Evolutionary conservation across 495 filamentous ascomycete species (phyloP).

Genomic region (Daldinia bambusicola): DNA sequence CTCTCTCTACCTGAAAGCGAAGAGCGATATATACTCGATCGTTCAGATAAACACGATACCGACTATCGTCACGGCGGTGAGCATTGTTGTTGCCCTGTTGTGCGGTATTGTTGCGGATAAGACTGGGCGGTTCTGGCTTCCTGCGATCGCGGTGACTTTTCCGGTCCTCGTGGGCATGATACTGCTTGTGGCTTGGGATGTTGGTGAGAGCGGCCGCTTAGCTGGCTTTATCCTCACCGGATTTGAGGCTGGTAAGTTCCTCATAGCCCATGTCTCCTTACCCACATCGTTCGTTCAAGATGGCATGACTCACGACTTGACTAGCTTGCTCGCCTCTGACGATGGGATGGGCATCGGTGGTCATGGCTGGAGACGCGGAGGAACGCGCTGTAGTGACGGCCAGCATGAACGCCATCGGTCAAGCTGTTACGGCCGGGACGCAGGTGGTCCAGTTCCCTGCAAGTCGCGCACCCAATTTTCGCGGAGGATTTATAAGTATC

Average conservation of each 20-base stretch:
- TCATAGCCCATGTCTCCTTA: not conserved
- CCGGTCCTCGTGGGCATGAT: constrained; percentile 46
- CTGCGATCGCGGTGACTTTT: constrained; percentile 43
- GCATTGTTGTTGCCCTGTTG: constrained; percentile 47
- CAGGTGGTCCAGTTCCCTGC: constrained; percentile 51
- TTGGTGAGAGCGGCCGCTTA: constrained; percentile 49
- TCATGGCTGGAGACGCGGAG: constrained; percentile 51
- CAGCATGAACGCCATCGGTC: constrained; percentile 54
- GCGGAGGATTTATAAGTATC: constrained; percentile 43
- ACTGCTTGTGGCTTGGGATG: constrained; percentile 46
- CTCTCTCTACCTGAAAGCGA: constrained; percentile 51
- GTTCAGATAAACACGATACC: constrained; percentile 53
- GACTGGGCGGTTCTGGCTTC: constrained; percentile 47
- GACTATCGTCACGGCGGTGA: constrained; percentile 50
- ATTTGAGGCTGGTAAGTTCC: constrained; percentile 48
- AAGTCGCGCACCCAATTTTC: constrained; percentile 46
- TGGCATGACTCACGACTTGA: not conserved
- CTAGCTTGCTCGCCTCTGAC: constrained; percentile 50
- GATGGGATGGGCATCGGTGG: constrained; percentile 51
- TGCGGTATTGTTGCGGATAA: constrained; percentile 47
- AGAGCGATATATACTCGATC: constrained; percentile 47
- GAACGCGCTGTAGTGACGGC: constrained; percentile 52
- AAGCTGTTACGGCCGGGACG: constrained; percentile 50
- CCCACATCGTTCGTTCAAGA: not conserved
- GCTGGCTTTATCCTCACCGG: constrained; percentile 50